Evolutionary conservation across 345 rosid species (phyloP).

Genomic region (Heritiera fomes): DNA sequence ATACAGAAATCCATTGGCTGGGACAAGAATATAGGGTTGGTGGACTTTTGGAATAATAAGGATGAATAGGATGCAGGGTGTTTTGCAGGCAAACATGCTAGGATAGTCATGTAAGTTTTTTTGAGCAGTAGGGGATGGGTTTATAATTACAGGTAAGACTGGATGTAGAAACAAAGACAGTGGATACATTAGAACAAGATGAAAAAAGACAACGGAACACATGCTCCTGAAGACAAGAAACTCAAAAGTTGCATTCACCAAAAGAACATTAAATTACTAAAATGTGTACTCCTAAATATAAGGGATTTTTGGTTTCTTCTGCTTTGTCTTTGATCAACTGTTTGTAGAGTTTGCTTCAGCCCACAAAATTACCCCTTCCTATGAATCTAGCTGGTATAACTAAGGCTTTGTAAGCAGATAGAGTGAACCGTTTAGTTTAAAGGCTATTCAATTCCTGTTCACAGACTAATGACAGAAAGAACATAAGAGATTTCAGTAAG

Average conservation of each 20-base stretch:
- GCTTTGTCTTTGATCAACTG: not conserved
- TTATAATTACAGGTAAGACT: constrained; percentile 6
- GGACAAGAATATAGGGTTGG: not conserved
- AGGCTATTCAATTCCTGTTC: constrained; percentile 13
- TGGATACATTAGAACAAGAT: not conserved
- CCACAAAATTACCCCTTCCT: not conserved
- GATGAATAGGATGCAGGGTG: not conserved
- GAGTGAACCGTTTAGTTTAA: not conserved
- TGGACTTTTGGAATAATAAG: not conserved
- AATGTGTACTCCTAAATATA: not conserved
- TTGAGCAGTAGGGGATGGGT: not conserved
- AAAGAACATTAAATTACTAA: not conserved
- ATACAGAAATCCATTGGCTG: not conserved
- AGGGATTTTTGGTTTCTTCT: not conserved
- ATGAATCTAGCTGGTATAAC: not conserved
- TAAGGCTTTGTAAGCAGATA: constrained; percentile 2
- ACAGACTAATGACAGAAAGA: not conserved
- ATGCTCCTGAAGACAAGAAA: not conserved
- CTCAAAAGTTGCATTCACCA: not conserved
- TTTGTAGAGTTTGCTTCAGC: not conserved
- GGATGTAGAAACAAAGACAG: not conserved
- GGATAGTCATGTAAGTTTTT: not conserved
- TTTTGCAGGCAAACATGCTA: not conserved
- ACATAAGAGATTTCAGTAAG: not conserved
- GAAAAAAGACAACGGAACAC: not conserved